Percentiles rank a stretch among this genome's conserved stretches.
These are phyloP conservation scores for Penicillium brevicompactum DNA, from an alignment of 2,329 filamentous ascomycete genomes.

Conservation along the genomic window DNA sequence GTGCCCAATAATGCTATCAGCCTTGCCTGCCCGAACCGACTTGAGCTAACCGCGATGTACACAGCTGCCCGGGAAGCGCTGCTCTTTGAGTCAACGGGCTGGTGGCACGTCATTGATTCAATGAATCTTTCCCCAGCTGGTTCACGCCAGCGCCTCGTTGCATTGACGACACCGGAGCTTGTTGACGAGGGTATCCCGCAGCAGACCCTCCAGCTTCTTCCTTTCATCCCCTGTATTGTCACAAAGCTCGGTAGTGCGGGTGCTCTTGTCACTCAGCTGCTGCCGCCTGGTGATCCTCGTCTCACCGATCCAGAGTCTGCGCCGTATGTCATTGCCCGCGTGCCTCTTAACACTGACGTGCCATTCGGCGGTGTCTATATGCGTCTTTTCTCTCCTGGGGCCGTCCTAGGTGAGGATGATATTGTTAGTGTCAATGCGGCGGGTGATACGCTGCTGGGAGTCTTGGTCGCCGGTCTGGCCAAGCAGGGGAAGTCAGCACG, in stretches of 20 bases:
- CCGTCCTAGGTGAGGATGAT: constrained; percentile 61
- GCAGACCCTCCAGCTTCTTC: constrained; percentile 79
- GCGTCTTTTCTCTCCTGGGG: constrained; percentile 68
- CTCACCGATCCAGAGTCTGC: constrained; percentile 64
- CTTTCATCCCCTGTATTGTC: constrained; percentile 81
- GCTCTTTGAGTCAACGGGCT: constrained; percentile 69
- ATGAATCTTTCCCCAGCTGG: constrained; percentile 70
- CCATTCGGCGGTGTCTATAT: constrained; percentile 85
- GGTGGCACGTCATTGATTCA: constrained; percentile 79
- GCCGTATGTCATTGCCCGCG: constrained; percentile 71
- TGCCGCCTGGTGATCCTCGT: constrained; percentile 68
- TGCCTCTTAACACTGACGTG: constrained; percentile 49
- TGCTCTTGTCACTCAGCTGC: constrained; percentile 72
- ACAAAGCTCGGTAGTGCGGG: constrained; percentile 80
- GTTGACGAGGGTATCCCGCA: constrained; percentile 82
- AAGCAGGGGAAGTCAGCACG: constrained; percentile 47
- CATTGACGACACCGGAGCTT: constrained; percentile 66
- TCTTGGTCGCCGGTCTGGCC: constrained; percentile 76
- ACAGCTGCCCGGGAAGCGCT: constrained; percentile 65
- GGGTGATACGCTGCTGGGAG: constrained; percentile 89
- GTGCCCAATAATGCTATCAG: constrained; percentile 68
- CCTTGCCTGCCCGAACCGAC: constrained; percentile 78
- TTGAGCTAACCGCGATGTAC: constrained; percentile 82
- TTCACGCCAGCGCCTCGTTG: constrained; percentile 70
- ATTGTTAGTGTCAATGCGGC: constrained; percentile 91